These are phyloP conservation scores for Juglanconis juglandina DNA, from an alignment of 2,329 filamentous ascomycete genomes.

Conservation along the genomic window DNA sequence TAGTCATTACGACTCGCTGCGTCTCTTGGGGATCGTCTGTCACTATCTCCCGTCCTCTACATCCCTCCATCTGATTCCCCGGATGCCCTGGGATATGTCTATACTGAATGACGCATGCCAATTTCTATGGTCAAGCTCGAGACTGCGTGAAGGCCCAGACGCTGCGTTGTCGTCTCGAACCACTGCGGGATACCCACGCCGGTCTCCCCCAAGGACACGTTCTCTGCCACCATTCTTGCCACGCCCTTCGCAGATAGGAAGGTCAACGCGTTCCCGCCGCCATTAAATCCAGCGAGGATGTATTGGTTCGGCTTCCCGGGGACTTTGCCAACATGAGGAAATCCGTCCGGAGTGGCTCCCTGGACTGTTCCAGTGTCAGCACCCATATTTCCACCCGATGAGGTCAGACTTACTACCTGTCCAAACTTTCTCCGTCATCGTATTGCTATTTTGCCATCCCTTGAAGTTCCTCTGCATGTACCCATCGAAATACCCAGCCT, in stretches of 20 bases:
- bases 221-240: slow-evolving; percentile 6
- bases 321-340: slow-evolving; percentile 12
- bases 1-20: background rate
- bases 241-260: slow-evolving; percentile 14
- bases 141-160: background rate
- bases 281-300: slow-evolving; percentile 17
- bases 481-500: slow-evolving; percentile 23
- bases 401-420: slow-evolving; percentile 22
- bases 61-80: too few species aligned
- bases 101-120: background rate
- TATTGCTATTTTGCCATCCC: slow-evolving; percentile 23
- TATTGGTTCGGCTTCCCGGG: slow-evolving; percentile 9
- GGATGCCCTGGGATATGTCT: background rate
- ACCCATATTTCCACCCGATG: background rate
- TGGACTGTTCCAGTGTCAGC: slow-evolving; percentile 9
- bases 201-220: slow-evolving; percentile 1
- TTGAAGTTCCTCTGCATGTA: slow-evolving; percentile 27
- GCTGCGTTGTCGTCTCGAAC: slow-evolving; percentile 11
- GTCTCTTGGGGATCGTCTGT: background rate
- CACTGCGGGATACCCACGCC: slow-evolving; percentile 6
- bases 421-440: slow-evolving; percentile 20
- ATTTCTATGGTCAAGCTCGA: background rate
- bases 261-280: slow-evolving; percentile 13
- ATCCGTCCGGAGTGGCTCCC: slow-evolving; percentile 10
- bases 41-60: background rate